Percentiles rank a stretch among this genome's conserved stretches.
Evolutionary conservation across 305 asterid genomes (phyloP).

Genomic region (Fraxinus baroniana): DNA sequence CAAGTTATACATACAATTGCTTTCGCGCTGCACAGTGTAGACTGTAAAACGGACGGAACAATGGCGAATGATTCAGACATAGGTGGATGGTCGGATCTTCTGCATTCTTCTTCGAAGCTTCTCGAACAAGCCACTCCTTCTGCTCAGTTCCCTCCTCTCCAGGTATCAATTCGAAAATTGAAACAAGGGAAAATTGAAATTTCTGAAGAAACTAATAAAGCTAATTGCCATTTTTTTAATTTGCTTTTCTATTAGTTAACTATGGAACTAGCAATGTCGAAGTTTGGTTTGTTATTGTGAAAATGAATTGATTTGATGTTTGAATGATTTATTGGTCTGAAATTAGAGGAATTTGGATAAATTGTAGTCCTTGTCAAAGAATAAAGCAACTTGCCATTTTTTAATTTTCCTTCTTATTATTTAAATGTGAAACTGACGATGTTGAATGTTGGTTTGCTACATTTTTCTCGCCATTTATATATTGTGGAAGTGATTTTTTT

Average conservation of each 20-base stretch:
- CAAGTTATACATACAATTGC: background rate
- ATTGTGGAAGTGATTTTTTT: conserved; percentile 3
- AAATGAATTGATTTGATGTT: background rate
- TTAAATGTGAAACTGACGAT: background rate
- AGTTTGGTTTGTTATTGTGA: background rate
- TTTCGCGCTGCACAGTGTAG: background rate
- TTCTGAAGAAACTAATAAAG: background rate
- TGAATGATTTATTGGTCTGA: background rate
- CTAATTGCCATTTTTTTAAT: background rate
- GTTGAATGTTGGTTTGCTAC: background rate
- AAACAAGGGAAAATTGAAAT: background rate
- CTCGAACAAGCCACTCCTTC: conserved; percentile 99
- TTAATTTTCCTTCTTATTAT: background rate
- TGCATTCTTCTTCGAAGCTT: conserved; percentile 94
- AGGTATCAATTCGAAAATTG: conserved; percentile 40
- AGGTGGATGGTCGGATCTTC: conserved; percentile 93
- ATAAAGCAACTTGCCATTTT: background rate
- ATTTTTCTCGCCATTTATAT: background rate
- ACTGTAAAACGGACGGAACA: conserved; percentile 20
- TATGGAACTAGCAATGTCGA: background rate
- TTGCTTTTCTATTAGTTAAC: background rate
- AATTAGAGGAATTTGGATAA: conserved; percentile 50
- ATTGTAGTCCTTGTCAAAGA: conserved; percentile 24
- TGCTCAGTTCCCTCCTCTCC: conserved; percentile 94
- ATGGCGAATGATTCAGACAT: conserved; percentile 83